Conservation (phyloP, 163 green algal genomes). For the Volvox carteri region DNA sequence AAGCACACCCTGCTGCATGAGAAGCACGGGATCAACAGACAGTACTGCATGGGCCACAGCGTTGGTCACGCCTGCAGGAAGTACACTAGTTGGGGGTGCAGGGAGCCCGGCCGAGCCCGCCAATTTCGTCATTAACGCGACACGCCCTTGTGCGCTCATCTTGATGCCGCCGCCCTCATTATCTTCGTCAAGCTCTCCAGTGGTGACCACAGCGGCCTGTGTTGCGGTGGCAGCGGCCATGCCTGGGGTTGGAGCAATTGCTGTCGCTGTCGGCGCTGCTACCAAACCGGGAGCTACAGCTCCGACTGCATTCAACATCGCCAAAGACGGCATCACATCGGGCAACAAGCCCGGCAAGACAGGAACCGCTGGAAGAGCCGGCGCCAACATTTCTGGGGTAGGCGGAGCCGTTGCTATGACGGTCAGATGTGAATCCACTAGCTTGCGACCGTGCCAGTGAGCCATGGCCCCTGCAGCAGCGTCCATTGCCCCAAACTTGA, state of each 20-base stretch:
- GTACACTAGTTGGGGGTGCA: background rate
- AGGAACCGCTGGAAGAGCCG: background rate
- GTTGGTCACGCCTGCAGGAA: background rate
- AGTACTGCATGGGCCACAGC: background rate
- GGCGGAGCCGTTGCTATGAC: conserved; percentile 6
- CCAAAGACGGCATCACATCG: too few species aligned
- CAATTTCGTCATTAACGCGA: conserved; percentile 84
- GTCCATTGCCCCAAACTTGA: conserved; percentile 67
- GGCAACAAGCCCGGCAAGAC: background rate
- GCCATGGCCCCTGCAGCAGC: conserved; percentile 69
- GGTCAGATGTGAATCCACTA: background rate
- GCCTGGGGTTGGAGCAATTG: background rate
- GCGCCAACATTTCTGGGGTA: background rate
- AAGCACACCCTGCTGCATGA: conserved; percentile 90
- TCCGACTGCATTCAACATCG: too few species aligned
- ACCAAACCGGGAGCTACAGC: background rate
- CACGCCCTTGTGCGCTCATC: conserved; percentile 75
- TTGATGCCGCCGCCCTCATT: conserved; percentile 71
- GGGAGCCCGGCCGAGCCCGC: conserved; percentile 72
- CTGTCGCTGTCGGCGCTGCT: background rate
- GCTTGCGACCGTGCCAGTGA: conserved; percentile 43
- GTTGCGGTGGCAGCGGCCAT: background rate
- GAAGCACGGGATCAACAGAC: conserved; percentile 54
- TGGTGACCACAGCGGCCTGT: background rate
- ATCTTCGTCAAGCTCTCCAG: conserved; percentile 54